Percentiles rank a stretch among this genome's conserved stretches.
phyloP scores from a whole-genome alignment of 441 rosid species.

The Arabidopsis lyrata region DNA sequence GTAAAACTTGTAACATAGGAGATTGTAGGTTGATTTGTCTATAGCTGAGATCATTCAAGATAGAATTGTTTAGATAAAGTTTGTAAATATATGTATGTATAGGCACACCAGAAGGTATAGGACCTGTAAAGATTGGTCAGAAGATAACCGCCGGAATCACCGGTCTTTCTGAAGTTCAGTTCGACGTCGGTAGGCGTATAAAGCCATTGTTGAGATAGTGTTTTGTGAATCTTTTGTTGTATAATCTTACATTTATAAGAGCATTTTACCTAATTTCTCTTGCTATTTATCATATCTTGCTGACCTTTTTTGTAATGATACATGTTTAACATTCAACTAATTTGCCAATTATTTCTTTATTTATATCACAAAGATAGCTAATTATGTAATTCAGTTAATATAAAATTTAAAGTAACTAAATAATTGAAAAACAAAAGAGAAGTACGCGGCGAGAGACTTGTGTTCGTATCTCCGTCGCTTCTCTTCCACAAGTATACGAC shows the following conservation, averaged over 20 bases:
- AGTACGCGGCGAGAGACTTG: neutral
- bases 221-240: constrained; percentile 2
- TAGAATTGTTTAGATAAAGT: neutral
- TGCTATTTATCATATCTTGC: neutral
- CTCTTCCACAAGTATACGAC: neutral
- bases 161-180: constrained; percentile 64
- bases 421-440: neutral
- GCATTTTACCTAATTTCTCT: neutral
- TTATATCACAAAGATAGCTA: neutral
- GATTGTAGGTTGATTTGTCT: constrained; percentile 22
- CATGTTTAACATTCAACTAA: neutral
- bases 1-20: constrained; percentile 44
- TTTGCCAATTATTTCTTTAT: no score
- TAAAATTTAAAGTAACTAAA: neutral
- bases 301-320: constrained; percentile 4
- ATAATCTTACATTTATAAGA: neutral
- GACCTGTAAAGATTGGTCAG: constrained; percentile 79
- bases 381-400: neutral
- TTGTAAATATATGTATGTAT: constrained; percentile 19
- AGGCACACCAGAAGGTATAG: constrained; percentile 89
- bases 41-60: neutral
- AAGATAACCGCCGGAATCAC: constrained; percentile 85
- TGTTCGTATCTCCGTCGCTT: neutral
- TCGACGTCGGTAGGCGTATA: constrained; percentile 57
- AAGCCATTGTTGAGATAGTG: constrained; percentile 43